Evolutionary conservation across 2,329 filamentous ascomycete genomes (phyloP).

Genomic region (Epicoccum sorghinum): DNA sequence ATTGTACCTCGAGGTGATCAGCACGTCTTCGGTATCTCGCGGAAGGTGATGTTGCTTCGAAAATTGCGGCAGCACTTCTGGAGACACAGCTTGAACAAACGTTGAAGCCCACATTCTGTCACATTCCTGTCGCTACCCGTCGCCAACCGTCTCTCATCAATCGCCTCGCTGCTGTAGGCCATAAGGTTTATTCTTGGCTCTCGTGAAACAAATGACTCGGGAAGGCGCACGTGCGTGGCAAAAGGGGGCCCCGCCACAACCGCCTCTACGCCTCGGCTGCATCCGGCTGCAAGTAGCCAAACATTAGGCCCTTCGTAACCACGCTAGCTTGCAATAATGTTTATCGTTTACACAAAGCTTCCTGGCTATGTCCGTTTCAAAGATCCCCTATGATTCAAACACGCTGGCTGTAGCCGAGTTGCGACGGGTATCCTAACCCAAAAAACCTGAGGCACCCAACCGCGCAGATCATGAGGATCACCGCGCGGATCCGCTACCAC

Average conservation of each 20-base stretch:
- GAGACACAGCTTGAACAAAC: too few relatives aligned
- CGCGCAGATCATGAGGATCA: background rate
- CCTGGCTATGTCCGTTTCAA: background rate
- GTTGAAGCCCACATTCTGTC: too few relatives aligned
- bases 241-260: background rate
- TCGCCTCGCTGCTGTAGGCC: background rate
- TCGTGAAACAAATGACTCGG: background rate
- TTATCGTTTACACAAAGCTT: background rate
- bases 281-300: background rate
- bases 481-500: background rate
- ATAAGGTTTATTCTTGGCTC: background rate
- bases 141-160: background rate
- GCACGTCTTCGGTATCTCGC: too few relatives aligned
- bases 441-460: too few relatives aligned
- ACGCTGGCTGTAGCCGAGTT: background rate
- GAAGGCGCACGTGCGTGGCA: background rate
- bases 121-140: too few relatives aligned
- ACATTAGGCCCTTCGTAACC: background rate
- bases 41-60: too few relatives aligned
- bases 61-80: too few relatives aligned
- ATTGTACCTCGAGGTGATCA: too few relatives aligned
- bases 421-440: too few relatives aligned
- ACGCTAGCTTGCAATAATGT: background rate
- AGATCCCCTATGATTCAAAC: background rate
- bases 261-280: background rate